Base-by-base conservation (phyloP, 768 basidiomycete genomes). In the Boletus pseudopeckii region DNA sequence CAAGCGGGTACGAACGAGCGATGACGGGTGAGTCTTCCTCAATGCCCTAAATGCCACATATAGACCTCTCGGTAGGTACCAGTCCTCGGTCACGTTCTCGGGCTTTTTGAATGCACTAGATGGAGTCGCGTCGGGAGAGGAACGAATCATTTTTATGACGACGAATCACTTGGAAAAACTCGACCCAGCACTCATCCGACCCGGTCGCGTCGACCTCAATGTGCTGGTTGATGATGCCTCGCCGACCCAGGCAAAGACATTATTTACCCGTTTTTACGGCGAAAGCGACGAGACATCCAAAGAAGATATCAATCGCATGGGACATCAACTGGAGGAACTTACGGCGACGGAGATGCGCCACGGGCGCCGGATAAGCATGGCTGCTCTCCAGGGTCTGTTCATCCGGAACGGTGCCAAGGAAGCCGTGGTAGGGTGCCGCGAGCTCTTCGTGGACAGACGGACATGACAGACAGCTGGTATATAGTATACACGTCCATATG, bases 141-240 rank as follows among this genome's bases (percentile, higher is more conserved):
- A 97, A 64, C 86, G 97, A n/a, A 87, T 99, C 66, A 83, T 99
- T 34, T 99, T 99, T 74, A 90, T 99, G 86, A 99, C 97, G 0
- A 98, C 97, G n/a, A 99, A 99, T 70, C 97, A 98, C 63, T 68
- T 90, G 50, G 84, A 90, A 55, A 80, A 78, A 57, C 82, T 99
- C 34, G 97, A 99, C 71, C 88, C 92, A 7, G 97, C 96, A 0
- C 82, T 99, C 43, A 92, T 98, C 65, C 85, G 97, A 47, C 96
- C 97, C 1, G 97, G 97, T 17, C 83, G 97, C 10, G 95, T 99
- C 40, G 97, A 99, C 69, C 70, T 98, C 43, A 79, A 83, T 26
- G 82, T 90, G 59, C 72, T 89, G 36, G 80, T 99, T 45, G 93
- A 88, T 69, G 91, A 99, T 62, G 92, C 97, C 5, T 85, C 81